Conservation (phyloP, 2,329 filamentous ascomycete genomes). For the Trichothecium sympodiale region DNA sequence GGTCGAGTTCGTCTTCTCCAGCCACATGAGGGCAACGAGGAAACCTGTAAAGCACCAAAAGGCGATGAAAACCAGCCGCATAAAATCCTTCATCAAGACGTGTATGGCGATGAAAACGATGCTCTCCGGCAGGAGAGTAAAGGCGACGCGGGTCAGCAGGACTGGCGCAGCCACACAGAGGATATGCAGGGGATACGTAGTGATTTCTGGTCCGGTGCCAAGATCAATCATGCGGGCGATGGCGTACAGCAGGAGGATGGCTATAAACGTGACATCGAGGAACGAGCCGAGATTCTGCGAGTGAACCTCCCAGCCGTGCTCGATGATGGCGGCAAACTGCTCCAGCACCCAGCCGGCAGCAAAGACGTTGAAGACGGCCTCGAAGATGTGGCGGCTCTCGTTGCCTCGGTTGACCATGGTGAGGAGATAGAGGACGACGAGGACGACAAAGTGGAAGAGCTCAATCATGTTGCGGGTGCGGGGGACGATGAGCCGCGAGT, state of each 20-base stretch:
- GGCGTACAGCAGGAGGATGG: constrained; percentile 52
- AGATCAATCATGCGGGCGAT: constrained; percentile 47
- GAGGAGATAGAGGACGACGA: constrained; percentile 50
- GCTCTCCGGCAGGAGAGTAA: constrained; percentile 64
- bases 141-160: constrained; percentile 59
- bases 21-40: constrained; percentile 58
- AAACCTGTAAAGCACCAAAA: constrained; percentile 63
- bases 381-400: constrained; percentile 33
- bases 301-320: constrained; percentile 57
- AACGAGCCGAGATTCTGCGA: constrained; percentile 68
- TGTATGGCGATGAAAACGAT: constrained; percentile 65
- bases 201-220: constrained; percentile 17
- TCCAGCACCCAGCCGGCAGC: constrained; percentile 57
- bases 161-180: constrained; percentile 57
- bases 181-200: constrained; percentile 35
- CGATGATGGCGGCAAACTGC: constrained; percentile 52
- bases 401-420: constrained; percentile 49
- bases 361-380: constrained; percentile 53
- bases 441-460: constrained; percentile 51
- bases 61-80: constrained; percentile 53
- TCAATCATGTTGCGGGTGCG: constrained; percentile 57
- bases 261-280: constrained; percentile 57
- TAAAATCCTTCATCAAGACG: constrained; percentile 66
- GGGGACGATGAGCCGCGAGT: constrained; percentile 62
- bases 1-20: constrained; percentile 22